Evolutionary conservation across 2,329 filamentous ascomycete species (phyloP), one percentile per base, ranked within the genome.

Genomic region (Nemania diffusa): DNA sequence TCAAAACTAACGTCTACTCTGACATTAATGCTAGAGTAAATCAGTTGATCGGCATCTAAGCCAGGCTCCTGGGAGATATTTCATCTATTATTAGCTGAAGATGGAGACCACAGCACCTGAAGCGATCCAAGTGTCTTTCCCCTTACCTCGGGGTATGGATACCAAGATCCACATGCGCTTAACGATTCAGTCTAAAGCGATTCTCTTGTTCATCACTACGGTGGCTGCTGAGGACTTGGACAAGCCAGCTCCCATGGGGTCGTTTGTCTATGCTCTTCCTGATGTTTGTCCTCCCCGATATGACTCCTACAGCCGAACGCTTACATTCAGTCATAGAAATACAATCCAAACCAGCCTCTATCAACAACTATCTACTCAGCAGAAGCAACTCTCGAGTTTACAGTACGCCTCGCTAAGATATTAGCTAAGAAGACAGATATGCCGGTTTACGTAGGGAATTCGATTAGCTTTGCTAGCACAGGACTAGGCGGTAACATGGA

Each of bases 181-280:
- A 56, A 88, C 86, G 17, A 82, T 86, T 62, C 85, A 85, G 67
- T 80, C 84, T 44, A 89, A 87, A 73, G 85, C 84, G 32, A 79
- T 90, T 62, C 78, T 88, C 61, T 77, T 91, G n/a, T 88, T 88
- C 74, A 79, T 91, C 52, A 88, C 88, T 0, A 90, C 89, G 0
- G 83, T 85, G 3, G 77, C 84, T 27, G 81, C 82, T 62, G 87
- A 87, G 59, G 85, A 88, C 48, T 77, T 79, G n/a, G 81, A 81
- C 13, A 76, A 79, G 8, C 77, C 84, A 7, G 82, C 86, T 46
- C 82, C 86, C 57, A 85, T 98, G 80, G 95, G 96, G 2, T 97
- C 93, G 57, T 95, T 98, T 76, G 92, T 98, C 52, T 98, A 97
- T 78, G 92, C 94, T 2, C 88, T 99, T 78, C 95, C 96, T 17